These are phyloP conservation scores for Naganishia vishniacii DNA, from an alignment of 768 basidiomycete species.

Conservation along the genomic window DNA sequence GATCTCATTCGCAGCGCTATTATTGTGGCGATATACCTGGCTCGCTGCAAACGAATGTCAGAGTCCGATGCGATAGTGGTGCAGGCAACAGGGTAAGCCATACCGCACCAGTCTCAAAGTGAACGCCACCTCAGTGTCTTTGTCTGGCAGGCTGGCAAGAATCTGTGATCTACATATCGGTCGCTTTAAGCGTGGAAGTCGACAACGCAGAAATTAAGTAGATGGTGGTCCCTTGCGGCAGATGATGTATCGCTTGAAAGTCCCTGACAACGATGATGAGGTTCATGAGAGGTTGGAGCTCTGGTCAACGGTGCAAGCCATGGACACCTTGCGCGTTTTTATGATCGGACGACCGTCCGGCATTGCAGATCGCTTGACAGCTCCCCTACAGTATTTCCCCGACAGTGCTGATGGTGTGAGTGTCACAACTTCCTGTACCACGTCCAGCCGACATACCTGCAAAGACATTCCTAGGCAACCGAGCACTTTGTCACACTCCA, in stretches of 20 bases:
- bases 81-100: neutral
- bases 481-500: neutral
- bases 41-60: neutral
- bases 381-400: conserved; percentile 1
- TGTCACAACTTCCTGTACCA: neutral
- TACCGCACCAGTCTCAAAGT: too few relatives aligned
- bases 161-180: conserved; percentile 1
- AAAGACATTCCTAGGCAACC: too few relatives aligned
- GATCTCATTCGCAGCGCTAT: conserved; percentile 3
- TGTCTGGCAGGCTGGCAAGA: neutral
- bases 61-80: neutral
- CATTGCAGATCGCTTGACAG: neutral
- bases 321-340: neutral
- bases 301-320: neutral
- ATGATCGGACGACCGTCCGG: neutral
- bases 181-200: neutral
- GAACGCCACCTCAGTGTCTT: neutral
- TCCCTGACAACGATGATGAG: neutral
- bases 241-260: conserved; percentile 3
- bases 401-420: neutral
- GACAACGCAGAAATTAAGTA: neutral
- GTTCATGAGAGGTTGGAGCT: neutral
- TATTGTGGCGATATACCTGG: neutral
- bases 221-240: neutral
- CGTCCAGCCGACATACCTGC: too few relatives aligned